A percentile compares a stretch with the other conserved stretches of the same genome.
Conservation (phyloP, 2,329 filamentous ascomycete species). For the Tolypocladium album region DNA sequence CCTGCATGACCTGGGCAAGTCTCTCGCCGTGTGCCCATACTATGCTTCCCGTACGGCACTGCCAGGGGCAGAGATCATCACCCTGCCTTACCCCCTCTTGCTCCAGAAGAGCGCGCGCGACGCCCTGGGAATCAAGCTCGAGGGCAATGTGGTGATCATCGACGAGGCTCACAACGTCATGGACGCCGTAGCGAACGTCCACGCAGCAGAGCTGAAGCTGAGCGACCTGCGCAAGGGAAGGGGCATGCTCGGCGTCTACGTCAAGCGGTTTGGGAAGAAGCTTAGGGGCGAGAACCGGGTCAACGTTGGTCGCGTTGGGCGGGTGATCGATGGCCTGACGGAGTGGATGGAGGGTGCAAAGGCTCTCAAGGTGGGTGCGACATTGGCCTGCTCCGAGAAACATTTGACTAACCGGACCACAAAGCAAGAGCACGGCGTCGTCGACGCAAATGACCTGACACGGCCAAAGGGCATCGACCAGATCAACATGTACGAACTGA, state of each 20-base stretch:
- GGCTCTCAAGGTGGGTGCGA: conserved; percentile 26
- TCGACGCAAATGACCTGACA: conserved; percentile 63
- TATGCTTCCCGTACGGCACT: conserved; percentile 85
- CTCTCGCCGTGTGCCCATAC: conserved; percentile 80
- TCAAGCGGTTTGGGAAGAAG: conserved; percentile 78
- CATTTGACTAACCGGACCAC: too few species aligned
- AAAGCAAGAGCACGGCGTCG: conserved; percentile 48
- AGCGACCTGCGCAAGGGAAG: conserved; percentile 63
- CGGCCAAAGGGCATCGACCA: conserved; percentile 83
- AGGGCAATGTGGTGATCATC: conserved; percentile 84
- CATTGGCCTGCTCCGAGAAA: too few species aligned
- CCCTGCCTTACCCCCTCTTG: conserved; percentile 82
- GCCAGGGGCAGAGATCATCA: conserved; percentile 79
- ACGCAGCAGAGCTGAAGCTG: conserved; percentile 68
- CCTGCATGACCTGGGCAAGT: conserved; percentile 64
- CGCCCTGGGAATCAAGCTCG: conserved; percentile 74
- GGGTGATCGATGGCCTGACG: conserved; percentile 69
- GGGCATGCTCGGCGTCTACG: conserved; percentile 68
- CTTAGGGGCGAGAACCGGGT: conserved; percentile 85
- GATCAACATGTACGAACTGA: conserved; percentile 84
- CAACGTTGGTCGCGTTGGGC: conserved; percentile 79
- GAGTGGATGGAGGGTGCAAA: conserved; percentile 52
- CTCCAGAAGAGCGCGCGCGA: conserved; percentile 81
- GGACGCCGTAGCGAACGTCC: conserved; percentile 82
- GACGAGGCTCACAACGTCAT: conserved; percentile 98